phyloP scores from a whole-genome alignment of 139 green algal genomes.

The Micromonas commoda region DNA sequence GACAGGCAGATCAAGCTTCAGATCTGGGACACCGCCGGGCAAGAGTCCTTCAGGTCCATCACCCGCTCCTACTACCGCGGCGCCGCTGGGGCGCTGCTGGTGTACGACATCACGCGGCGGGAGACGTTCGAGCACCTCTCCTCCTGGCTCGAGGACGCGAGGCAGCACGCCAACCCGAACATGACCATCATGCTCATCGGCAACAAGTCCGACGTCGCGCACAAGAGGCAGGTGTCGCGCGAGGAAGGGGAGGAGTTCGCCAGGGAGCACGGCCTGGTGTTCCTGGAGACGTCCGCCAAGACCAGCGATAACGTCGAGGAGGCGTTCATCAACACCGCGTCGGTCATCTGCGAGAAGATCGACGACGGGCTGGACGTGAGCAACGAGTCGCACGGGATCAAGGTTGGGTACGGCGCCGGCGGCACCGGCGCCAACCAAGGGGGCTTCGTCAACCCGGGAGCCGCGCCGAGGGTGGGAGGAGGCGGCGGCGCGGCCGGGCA shows the following conservation, averaged over 20 bases:
- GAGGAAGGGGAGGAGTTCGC: constrained; percentile 98
- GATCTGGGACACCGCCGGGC: constrained; percentile 70
- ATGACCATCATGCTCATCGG: constrained; percentile 99
- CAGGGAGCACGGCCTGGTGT: constrained; percentile 95
- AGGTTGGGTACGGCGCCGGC: constrained; percentile 85
- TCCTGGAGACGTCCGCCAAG: constrained; percentile 96
- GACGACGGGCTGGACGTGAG: constrained; percentile 92
- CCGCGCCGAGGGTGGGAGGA: not conserved
- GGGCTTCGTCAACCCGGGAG: not conserved
- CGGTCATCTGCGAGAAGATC: constrained; percentile 97
- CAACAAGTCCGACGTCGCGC: constrained; percentile 95
- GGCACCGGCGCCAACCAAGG: not conserved
- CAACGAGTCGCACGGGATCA: constrained; percentile 96
- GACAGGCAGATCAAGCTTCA: constrained; percentile 98
- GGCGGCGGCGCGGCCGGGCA: too few relatives aligned
- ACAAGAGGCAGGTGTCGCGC: constrained; percentile 75
- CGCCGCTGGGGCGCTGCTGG: constrained; percentile 93
- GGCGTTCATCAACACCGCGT: constrained; percentile 96
- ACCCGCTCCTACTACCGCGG: constrained; percentile 97
- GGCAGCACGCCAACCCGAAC: constrained; percentile 97
- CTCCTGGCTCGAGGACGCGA: constrained; percentile 95
- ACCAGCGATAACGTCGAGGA: constrained; percentile 99
- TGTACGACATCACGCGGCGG: constrained; percentile 96
- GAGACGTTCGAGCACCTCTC: constrained; percentile 98
- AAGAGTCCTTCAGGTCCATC: constrained; percentile 97